Conservation (phyloP, 73 alveolate genomes). For the Paramecium caudatum region DNA sequence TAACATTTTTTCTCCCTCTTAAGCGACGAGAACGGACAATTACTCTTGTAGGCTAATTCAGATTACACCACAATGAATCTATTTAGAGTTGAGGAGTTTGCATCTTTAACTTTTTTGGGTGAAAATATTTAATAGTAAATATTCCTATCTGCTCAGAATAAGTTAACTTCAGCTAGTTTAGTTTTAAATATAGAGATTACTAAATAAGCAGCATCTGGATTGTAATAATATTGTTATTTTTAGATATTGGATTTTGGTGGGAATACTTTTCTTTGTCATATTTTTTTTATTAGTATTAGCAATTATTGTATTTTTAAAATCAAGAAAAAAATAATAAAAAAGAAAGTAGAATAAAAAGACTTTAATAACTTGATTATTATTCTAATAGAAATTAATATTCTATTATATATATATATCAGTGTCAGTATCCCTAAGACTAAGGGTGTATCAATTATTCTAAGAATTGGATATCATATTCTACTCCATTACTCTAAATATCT, state of each 20-base stretch:
- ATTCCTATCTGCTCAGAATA: background rate
- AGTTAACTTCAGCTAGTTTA: background rate
- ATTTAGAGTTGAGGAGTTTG: background rate
- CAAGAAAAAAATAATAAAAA: too few relatives aligned
- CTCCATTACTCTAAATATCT: background rate
- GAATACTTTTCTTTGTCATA: background rate
- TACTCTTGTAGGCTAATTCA: background rate
- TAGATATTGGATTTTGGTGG: conserved; percentile 24
- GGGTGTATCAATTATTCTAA: background rate
- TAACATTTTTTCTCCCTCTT: conserved; percentile 16
- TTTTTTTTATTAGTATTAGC: background rate
- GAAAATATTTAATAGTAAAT: background rate
- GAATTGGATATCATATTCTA: conserved; percentile 9
- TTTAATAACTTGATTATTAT: too few relatives aligned
- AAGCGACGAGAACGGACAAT: conserved; percentile 14
- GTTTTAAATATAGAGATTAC: background rate
- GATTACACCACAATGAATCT: background rate
- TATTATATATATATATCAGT: too few relatives aligned
- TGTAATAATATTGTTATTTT: background rate
- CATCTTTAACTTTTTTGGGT: background rate
- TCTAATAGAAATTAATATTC: too few relatives aligned
- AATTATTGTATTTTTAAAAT: background rate
- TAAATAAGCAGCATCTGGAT: background rate
- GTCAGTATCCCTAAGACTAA: background rate
- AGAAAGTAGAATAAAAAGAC: too few relatives aligned